phyloP scores from a whole-genome alignment of 768 basidiomycete genomes.

The Xerocomellus intermedius region DNA sequence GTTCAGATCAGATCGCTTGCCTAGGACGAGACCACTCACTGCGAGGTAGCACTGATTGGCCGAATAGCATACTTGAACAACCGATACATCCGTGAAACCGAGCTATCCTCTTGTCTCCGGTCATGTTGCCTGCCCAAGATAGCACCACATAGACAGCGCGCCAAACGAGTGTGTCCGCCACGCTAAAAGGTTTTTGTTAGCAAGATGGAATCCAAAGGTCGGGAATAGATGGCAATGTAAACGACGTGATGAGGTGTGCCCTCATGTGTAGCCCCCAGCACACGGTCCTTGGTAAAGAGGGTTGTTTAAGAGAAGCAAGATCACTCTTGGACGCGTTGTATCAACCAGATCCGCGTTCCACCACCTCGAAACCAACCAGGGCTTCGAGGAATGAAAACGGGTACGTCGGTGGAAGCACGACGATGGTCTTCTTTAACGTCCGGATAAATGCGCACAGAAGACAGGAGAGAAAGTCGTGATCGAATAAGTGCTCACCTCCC shows the following conservation, averaged over 20 bases:
- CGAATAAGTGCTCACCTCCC: conserved; percentile 49
- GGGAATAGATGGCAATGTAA: not conserved
- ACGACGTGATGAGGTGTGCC: conserved; percentile 49
- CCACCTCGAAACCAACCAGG: conserved; percentile 51
- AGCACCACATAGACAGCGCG: conserved; percentile 83
- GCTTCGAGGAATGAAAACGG: conserved; percentile 42
- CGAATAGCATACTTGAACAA: conserved; percentile 84
- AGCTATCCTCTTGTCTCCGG: conserved; percentile 34
- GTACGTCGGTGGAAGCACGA: conserved; percentile 65
- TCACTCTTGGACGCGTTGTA: conserved; percentile 91
- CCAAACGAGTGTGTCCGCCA: conserved; percentile 60
- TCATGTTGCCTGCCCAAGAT: conserved; percentile 70
- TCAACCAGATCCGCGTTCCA: conserved; percentile 61
- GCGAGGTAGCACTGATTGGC: conserved; percentile 56
- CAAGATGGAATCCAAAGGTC: conserved; percentile 14
- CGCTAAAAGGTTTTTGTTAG: conserved; percentile 38
- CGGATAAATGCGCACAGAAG: conserved; percentile 30
- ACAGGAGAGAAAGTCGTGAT: conserved; percentile 1
- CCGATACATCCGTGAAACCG: conserved; percentile 51
- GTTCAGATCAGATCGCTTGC: not conserved
- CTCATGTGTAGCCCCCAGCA: conserved; percentile 89
- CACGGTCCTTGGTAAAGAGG: conserved; percentile 67
- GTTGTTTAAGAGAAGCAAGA: conserved; percentile 75
- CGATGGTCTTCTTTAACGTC: conserved; percentile 93
- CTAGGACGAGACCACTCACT: conserved; percentile 46